Percentiles rank a stretch among this genome's conserved stretches.
Evolutionary conservation across 331 rosid genomes (phyloP).

Genomic region (Cydonia oblonga): DNA sequence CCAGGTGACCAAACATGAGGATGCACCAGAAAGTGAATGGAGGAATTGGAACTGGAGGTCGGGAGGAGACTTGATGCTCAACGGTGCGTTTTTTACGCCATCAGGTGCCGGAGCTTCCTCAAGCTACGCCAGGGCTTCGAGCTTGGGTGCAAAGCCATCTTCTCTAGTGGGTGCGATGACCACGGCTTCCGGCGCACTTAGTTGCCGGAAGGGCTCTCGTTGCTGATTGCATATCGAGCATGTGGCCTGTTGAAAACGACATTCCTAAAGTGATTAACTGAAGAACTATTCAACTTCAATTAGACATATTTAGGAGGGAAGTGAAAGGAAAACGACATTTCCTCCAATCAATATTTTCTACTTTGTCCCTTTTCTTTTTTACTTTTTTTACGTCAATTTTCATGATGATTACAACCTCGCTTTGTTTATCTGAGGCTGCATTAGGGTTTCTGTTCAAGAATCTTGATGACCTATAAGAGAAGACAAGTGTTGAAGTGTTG

Average conservation of each 20-base stretch:
- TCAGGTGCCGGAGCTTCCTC: slow-evolving; percentile 85
- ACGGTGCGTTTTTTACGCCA: slow-evolving; percentile 75
- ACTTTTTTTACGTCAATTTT: slow-evolving; percentile 1
- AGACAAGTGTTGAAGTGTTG: slow-evolving; percentile 74
- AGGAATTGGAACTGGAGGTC: slow-evolving; percentile 84
- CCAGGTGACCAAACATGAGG: slow-evolving; percentile 89
- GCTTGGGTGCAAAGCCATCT: slow-evolving; percentile 83
- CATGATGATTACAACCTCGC: slow-evolving; percentile 53
- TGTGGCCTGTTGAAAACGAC: slow-evolving; percentile 9
- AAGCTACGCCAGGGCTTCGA: slow-evolving; percentile 82
- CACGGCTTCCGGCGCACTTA: slow-evolving; percentile 48
- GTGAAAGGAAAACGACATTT: not conserved
- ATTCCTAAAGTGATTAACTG: not conserved
- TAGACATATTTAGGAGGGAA: not conserved
- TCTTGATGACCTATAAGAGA: slow-evolving; percentile 25
- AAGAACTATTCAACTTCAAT: not conserved
- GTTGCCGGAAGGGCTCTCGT: slow-evolving; percentile 58
- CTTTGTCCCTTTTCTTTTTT: not conserved
- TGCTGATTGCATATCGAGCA: slow-evolving; percentile 31
- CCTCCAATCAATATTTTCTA: slow-evolving; percentile 11
- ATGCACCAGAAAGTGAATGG: slow-evolving; percentile 78
- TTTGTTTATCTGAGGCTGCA: slow-evolving; percentile 35
- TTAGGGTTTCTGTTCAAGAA: slow-evolving; percentile 20
- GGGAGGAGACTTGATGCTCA: slow-evolving; percentile 61
- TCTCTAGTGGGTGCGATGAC: slow-evolving; percentile 70